These are phyloP conservation scores for Edaphochlamys debaryana DNA, from an alignment of 139 green algal species.

Conservation along the genomic window DNA sequence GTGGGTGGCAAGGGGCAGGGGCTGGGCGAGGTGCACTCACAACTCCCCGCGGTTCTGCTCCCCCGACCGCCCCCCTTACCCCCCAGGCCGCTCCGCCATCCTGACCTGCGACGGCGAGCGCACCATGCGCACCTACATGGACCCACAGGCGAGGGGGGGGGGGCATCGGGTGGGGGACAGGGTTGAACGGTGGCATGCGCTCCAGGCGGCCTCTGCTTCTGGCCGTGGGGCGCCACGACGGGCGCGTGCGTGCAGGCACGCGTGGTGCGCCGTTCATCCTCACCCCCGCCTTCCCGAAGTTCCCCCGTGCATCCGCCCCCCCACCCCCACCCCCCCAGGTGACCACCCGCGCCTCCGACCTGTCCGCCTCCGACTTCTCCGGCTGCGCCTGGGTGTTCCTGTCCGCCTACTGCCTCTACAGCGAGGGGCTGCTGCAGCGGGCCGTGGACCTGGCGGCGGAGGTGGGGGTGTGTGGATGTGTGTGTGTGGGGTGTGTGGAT, in stretches of 20 bases:
- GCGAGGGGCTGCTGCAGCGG: slow-evolving; percentile 31
- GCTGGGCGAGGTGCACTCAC: too few relatives aligned
- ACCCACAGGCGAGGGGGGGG: slow-evolving; percentile 32
- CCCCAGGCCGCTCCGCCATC: slow-evolving; percentile 63
- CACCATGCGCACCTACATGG: slow-evolving; percentile 76
- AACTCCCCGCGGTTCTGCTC: too few relatives aligned
- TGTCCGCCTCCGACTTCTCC: slow-evolving; percentile 48
- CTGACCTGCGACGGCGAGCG: slow-evolving; percentile 62
- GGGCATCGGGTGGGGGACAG: too few relatives aligned
- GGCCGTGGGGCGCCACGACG: too few relatives aligned
- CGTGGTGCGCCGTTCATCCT: too few relatives aligned
- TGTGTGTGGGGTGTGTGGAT: not conserved
- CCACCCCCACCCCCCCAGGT: not conserved
- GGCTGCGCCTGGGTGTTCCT: slow-evolving; percentile 58
- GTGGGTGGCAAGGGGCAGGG: too few relatives aligned
- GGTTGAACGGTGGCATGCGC: too few relatives aligned
- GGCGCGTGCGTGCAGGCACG: too few relatives aligned
- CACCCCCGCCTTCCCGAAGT: too few relatives aligned
- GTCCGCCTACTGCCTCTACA: slow-evolving; percentile 67
- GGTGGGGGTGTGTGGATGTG: not conserved
- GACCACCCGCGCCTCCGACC: slow-evolving; percentile 17
- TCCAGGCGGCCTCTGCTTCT: too few relatives aligned
- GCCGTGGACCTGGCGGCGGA: slow-evolving; percentile 16
- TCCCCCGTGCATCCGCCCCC: too few relatives aligned
- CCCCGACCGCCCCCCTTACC: too few relatives aligned